Evolutionary conservation across 108 stramenopile species (phyloP).

Genomic region (Nannochloropsis gaditana): DNA sequence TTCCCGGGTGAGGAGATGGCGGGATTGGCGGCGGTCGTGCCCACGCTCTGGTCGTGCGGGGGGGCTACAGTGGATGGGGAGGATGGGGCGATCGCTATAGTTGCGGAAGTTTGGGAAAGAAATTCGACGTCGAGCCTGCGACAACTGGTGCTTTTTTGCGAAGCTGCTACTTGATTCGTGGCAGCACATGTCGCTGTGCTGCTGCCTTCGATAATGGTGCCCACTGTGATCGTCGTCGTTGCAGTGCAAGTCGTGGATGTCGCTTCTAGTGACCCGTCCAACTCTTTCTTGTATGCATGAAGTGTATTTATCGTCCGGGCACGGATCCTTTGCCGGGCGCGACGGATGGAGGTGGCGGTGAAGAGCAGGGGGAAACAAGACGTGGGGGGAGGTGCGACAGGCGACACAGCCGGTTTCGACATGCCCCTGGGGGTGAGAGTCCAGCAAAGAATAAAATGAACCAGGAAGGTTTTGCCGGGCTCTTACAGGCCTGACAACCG

Average conservation of each 20-base stretch:
- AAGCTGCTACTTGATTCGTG: background rate
- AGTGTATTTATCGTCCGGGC: background rate
- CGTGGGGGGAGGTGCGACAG: background rate
- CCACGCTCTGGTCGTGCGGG: too few species aligned
- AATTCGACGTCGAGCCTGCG: background rate
- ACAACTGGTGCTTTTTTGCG: background rate
- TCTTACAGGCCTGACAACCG: too few species aligned
- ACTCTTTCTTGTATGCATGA: background rate
- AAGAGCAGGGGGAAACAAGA: constrained; percentile 18
- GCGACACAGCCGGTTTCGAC: constrained; percentile 2
- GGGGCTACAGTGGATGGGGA: too few species aligned
- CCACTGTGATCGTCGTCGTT: background rate
- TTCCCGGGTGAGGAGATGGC: too few species aligned
- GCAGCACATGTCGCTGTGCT: background rate
- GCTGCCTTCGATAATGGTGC: background rate
- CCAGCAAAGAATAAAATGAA: too few species aligned
- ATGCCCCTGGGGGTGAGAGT: background rate
- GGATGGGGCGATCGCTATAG: too few species aligned
- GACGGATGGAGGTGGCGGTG: background rate
- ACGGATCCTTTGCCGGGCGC: background rate
- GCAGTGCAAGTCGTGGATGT: background rate
- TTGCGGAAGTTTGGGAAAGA: too few species aligned
- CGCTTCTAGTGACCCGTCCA: background rate
- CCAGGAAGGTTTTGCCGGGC: too few species aligned
- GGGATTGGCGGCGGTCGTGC: too few species aligned